Percentiles rank a stretch among this genome's conserved stretches.
phyloP scores from a whole-genome alignment of 305 asterid species.

The Fraxinus dipetala region DNA sequence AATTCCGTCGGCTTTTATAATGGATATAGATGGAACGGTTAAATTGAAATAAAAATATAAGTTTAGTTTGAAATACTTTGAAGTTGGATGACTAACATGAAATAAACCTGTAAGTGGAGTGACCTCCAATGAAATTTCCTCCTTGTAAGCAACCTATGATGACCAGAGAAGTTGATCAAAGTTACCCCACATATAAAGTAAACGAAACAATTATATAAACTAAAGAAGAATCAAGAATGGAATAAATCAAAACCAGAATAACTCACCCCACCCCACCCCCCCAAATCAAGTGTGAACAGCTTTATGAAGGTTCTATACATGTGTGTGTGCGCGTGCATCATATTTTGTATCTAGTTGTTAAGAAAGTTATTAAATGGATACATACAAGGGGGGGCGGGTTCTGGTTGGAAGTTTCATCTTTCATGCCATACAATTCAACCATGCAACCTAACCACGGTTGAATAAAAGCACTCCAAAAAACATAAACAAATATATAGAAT shows the following conservation, averaged over 20 bases:
- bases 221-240: not conserved
- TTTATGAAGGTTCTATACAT: not conserved
- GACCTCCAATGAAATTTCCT: not conserved
- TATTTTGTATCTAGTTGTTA: not conserved
- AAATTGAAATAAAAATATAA: not conserved
- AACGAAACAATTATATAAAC: not conserved
- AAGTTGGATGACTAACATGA: not conserved
- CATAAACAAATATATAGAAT: not conserved
- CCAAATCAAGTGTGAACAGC: constrained; percentile 13
- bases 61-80: not conserved
- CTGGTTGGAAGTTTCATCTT: constrained; percentile 51
- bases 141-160: not conserved
- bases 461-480: constrained; percentile 22
- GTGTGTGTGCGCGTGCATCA: not conserved
- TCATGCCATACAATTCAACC: constrained; percentile 38
- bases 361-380: constrained; percentile 14
- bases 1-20: not conserved
- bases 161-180: not conserved
- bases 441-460: constrained; percentile 59
- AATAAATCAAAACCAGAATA: not conserved
- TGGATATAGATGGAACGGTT: not conserved
- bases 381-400: constrained; percentile 28
- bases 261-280: not conserved
- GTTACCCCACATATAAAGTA: not conserved
- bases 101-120: not conserved